These are phyloP conservation scores for Pneumocystis wakefieldiae DNA, from an alignment of 1,139 yeast genomes.

Conservation along the genomic window DNA sequence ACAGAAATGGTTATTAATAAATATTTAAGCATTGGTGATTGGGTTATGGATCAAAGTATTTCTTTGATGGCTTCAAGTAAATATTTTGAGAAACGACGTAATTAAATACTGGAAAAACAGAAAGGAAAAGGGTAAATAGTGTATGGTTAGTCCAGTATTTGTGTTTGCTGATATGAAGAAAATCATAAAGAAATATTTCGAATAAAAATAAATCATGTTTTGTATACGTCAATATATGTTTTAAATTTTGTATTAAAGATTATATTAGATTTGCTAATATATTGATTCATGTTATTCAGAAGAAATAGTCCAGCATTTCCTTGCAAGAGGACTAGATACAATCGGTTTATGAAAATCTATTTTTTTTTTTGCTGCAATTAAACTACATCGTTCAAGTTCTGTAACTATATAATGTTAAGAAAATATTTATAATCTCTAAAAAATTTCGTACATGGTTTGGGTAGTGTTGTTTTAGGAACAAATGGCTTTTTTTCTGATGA, in stretches of 20 bases:
- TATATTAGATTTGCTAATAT: neutral
- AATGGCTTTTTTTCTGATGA: neutral
- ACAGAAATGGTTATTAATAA: too few species aligned
- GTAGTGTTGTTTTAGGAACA: neutral
- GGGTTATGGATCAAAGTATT: too few species aligned
- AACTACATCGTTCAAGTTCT: neutral
- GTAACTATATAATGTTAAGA: neutral
- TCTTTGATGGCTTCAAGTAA: too few species aligned
- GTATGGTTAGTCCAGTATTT: too few species aligned
- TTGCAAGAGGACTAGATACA: constrained; percentile 14
- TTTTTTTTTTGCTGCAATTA: constrained; percentile 1
- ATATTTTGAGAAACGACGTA: too few species aligned
- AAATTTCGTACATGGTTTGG: neutral
- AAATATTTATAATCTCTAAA: constrained; percentile 1
- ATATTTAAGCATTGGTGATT: too few species aligned
- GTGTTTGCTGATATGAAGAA: too few species aligned
- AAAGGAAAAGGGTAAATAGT: too few species aligned
- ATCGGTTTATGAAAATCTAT: constrained; percentile 8
- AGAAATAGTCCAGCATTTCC: constrained; percentile 6
- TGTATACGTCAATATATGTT: too few species aligned
- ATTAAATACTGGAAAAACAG: too few species aligned
- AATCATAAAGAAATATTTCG: too few species aligned
- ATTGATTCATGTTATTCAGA: neutral
- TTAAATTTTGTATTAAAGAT: neutral
- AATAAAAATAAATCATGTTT: too few species aligned